Percentiles rank a stretch among this genome's conserved stretches.
These are phyloP conservation scores for Arthromyces matolae DNA, from an alignment of 768 basidiomycete genomes.

Conservation along the genomic window DNA sequence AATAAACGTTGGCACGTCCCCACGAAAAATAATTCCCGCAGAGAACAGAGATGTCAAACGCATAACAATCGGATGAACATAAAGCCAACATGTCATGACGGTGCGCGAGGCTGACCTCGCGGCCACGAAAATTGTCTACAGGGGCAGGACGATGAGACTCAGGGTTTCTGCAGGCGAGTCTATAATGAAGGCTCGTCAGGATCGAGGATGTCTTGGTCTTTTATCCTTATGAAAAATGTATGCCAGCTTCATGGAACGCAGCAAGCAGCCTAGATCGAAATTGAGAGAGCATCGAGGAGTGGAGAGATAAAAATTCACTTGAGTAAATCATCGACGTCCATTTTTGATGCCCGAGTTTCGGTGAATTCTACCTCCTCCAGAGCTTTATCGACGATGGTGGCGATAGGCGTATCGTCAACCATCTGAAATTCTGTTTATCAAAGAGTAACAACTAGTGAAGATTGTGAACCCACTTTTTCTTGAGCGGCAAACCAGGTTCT, in stretches of 20 bases:
- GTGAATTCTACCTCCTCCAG: conserved; percentile 66
- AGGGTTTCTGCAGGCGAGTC: background rate
- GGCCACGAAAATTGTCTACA: background rate
- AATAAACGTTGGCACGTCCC: background rate
- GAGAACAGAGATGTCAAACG: background rate
- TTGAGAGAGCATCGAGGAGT: conserved; percentile 3
- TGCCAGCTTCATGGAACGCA: conserved; percentile 70
- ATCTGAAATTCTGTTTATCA: conserved; percentile 30
- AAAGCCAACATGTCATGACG: background rate
- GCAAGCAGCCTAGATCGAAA: conserved; percentile 51
- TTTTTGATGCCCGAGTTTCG: conserved; percentile 84
- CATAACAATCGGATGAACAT: background rate
- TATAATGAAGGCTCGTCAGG: background rate
- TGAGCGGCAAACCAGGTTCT: conserved; percentile 88
- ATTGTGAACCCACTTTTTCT: conserved; percentile 43
- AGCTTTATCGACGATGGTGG: conserved; percentile 67
- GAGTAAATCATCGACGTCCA: conserved; percentile 88
- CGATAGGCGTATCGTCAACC: conserved; percentile 68
- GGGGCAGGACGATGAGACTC: background rate
- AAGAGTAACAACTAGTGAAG: background rate
- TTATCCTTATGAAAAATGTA: conserved; percentile 64
- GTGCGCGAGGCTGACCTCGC: conserved; percentile 1
- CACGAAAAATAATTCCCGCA: conserved; percentile 2
- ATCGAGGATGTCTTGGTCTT: no score
- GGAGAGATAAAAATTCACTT: conserved; percentile 49